Percentiles rank a stretch among this genome's conserved stretches.
phyloP scores from a whole-genome alignment of 257 asterid genomes.

The Nicotiana benthamiana region DNA sequence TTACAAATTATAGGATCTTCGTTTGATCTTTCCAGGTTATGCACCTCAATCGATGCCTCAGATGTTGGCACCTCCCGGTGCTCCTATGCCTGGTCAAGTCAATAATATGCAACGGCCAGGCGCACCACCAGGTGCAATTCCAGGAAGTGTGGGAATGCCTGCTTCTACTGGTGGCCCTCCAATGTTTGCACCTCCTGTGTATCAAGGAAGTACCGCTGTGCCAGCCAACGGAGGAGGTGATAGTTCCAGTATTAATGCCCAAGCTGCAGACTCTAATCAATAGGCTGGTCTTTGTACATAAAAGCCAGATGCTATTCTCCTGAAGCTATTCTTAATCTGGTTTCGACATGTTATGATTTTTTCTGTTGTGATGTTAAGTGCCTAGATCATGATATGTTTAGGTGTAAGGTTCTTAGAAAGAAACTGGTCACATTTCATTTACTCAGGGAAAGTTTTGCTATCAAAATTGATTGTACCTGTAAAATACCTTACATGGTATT shows the following conservation, averaged over 20 bases:
- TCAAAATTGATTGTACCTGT: background rate
- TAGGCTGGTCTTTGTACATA: conserved; percentile 10
- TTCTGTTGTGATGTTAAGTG: background rate
- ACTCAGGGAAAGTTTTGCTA: background rate
- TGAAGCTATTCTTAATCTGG: background rate
- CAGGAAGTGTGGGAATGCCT: conserved; percentile 54
- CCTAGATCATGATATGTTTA: background rate
- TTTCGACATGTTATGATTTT: background rate
- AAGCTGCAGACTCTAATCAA: conserved; percentile 38
- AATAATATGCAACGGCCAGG: conserved; percentile 63
- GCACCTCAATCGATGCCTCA: conserved; percentile 42
- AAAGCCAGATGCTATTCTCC: background rate
- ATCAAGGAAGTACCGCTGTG: conserved; percentile 41
- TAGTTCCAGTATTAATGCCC: conserved; percentile 35
- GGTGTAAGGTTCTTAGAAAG: background rate
- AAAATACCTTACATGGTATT: background rate
- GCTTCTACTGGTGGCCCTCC: conserved; percentile 51
- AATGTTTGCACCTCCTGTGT: conserved; percentile 24
- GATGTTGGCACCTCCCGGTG: conserved; percentile 65
- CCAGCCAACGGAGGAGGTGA: conserved; percentile 42
- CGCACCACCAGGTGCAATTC: conserved; percentile 46
- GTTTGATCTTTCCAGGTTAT: conserved; percentile 40
- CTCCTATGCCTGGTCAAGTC: conserved; percentile 58
- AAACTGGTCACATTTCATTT: background rate
- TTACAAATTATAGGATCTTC: background rate